These are phyloP conservation scores for Helianthus annuus DNA, from an alignment of 129 eudicot genomes.

Conservation along the genomic window HanXRQr2.0-SUNRISE NC_035443.2:179034965-179035464, in stretches of 20 bases:
- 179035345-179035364: slow-evolving; percentile 13
- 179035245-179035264: neutral
- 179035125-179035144: slow-evolving; percentile 31
- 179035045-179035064: slow-evolving; percentile 25
- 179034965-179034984: neutral
- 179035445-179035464: slow-evolving; percentile 4
- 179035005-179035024: slow-evolving; percentile 15
- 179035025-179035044: slow-evolving; percentile 19
- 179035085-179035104: slow-evolving; percentile 32
- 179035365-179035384: neutral
- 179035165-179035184: neutral
- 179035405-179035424: slow-evolving; percentile 18
- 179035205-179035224: slow-evolving; percentile 5
- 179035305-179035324: slow-evolving; percentile 19
- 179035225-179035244: neutral
- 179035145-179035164: slow-evolving; percentile 31
- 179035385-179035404: slow-evolving; percentile 22
- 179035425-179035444: neutral
- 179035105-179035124: slow-evolving; percentile 24
- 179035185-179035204: slow-evolving; percentile 30
- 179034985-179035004: slow-evolving; percentile 16
- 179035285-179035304: slow-evolving; percentile 18
- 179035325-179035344: slow-evolving; percentile 20
- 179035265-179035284: neutral
- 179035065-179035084: slow-evolving; percentile 30